Percentiles rank a stretch among this genome's conserved stretches.
Evolutionary conservation across 2,329 filamentous ascomycete genomes (phyloP).

Genomic region (Trichoderma citrinoviride): DNA sequence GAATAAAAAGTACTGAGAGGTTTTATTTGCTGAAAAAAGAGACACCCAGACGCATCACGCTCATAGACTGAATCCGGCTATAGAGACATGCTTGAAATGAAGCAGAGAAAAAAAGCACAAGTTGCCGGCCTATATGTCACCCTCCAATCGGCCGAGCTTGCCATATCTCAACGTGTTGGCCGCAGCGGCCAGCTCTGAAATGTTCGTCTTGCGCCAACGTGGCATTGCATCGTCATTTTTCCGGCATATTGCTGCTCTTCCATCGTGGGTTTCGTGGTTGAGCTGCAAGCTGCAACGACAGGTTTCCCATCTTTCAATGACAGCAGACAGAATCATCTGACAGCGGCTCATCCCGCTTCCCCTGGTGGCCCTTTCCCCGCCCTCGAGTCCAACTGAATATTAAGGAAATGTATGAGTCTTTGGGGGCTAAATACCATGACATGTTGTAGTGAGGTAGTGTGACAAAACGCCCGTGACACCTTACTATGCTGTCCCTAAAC

Average conservation of each 20-base stretch:
- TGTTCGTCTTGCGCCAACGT: slow-evolving; percentile 15
- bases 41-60: slow-evolving; percentile 9
- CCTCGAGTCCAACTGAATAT: slow-evolving; percentile 27
- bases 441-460: slow-evolving; percentile 37
- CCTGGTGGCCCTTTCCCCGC: background rate
- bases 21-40: slow-evolving; percentile 18
- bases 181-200: slow-evolving; percentile 13
- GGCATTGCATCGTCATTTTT: slow-evolving; percentile 11
- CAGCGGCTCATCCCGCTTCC: background rate
- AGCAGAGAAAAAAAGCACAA: slow-evolving; percentile 25
- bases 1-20: background rate
- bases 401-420: slow-evolving; percentile 40
- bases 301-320: slow-evolving; percentile 2
- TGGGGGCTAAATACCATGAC: slow-evolving; percentile 36
- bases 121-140: slow-evolving; percentile 19
- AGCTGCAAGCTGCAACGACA: background rate
- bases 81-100: slow-evolving; percentile 22
- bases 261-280: background rate
- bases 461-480: slow-evolving; percentile 54
- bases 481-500: slow-evolving; percentile 58
- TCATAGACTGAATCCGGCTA: slow-evolving; percentile 19
- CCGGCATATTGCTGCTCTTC: slow-evolving; percentile 7
- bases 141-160: slow-evolving; percentile 5
- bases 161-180: slow-evolving; percentile 10
- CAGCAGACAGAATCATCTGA: background rate